These are phyloP conservation scores for Bassia scoparia DNA, from an alignment of 148 eudicot species.

Conservation along the genomic window DNA sequence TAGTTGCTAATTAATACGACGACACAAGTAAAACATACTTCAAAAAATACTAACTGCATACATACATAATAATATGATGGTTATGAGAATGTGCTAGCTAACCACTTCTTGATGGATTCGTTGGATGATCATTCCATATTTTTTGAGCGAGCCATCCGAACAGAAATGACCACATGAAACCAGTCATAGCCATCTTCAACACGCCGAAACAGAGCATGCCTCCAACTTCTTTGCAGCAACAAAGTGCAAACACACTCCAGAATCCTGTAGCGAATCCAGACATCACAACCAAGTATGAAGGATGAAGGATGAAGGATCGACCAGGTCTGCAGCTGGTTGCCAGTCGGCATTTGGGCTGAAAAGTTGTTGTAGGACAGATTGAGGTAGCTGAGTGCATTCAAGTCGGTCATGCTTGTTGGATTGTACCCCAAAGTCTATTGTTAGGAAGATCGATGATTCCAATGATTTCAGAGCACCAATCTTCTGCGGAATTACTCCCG, in stretches of 20 bases:
- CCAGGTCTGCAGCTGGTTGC: slow-evolving; percentile 17
- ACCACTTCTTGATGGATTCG: no score
- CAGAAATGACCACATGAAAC: no score
- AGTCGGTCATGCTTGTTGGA: slow-evolving; percentile 20
- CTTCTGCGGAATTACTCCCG: slow-evolving; percentile 12
- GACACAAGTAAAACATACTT: no score
- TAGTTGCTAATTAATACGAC: no score
- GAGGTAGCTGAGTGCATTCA: background rate
- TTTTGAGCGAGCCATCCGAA: no score
- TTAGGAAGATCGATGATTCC: slow-evolving; percentile 23
- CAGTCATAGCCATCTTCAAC: no score
- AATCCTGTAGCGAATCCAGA: slow-evolving; percentile 29
- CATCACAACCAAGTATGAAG: slow-evolving; percentile 19
- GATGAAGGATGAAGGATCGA: slow-evolving; percentile 16
- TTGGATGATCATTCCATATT: no score
- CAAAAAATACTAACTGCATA: no score
- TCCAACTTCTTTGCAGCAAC: no score
- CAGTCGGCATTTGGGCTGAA: slow-evolving; percentile 27
- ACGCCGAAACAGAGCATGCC: no score
- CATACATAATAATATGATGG: no score
- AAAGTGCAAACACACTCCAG: slow-evolving; percentile 33
- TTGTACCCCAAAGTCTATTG: slow-evolving; percentile 25
- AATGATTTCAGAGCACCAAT: slow-evolving; percentile 22
- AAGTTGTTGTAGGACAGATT: slow-evolving; percentile 31
- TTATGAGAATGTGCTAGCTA: no score